Base-by-base conservation (phyloP, 176 grass and related monocot species). In the Alopecurus myosuroides region DNA sequence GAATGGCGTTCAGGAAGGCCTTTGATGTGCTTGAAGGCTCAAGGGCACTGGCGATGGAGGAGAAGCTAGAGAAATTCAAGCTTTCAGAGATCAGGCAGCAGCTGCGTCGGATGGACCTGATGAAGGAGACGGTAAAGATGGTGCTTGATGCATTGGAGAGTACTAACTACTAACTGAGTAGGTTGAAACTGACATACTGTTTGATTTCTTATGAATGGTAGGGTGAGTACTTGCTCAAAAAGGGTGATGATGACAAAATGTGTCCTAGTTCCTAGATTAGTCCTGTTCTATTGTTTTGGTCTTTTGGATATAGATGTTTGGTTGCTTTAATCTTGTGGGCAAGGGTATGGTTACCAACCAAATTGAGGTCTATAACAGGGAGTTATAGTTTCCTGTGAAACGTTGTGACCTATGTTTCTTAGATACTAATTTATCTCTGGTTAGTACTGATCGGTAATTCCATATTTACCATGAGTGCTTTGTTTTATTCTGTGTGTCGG, bases 61-160 rank as follows among this genome's bases (percentile, higher is more conserved):
- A 92, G 64, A 95, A 90, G 80, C 70, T 95, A 29, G 84, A 79
- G 33, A 92, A 90, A 74, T 88, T 90, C 22, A 88, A 71, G 77
- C 31, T 84, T 56, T 72, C 44, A 22, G 85, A 90, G 83, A 90
- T 92, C 51, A 92, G 68, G 56, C 90, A 84, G 48, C 90, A 95
- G 55, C 76, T 95, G 80, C 79, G 58, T 9, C 18, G 90, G 57
- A 90, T 90, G 79, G 88, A 95, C 70, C 83, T 95, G 65, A 90
- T 90, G 88, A 92, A 92, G 83, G 90, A 95, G 15, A 88, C 90
- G 12, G 80, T 95, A 35, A 92, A 80, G 90, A 82, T 92, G 78
- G 86, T 94, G 63, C 75, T 90, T 67, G 85, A 92, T 81, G 85
- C 75, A 12, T 46, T 94, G 20, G 78, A 85, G 34, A 77, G 64